Evolutionary conservation across 371 early-diverging fungal species (phyloP).

Genomic region (Mucor velutinosus): DNA sequence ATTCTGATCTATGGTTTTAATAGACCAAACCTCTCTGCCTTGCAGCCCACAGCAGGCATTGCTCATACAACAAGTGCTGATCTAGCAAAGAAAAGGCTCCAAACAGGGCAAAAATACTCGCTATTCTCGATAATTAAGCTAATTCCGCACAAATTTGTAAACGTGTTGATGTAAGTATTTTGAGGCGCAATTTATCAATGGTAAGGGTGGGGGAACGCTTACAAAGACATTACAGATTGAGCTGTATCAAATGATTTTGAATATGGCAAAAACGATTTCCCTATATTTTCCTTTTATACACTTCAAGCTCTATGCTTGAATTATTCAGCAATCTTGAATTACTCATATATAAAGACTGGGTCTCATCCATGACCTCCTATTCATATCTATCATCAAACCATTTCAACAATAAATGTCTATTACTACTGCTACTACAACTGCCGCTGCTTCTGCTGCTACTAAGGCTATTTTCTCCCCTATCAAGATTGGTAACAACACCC

Average conservation of each 20-base stretch:
- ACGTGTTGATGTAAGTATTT: neutral
- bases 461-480: conserved; percentile 4
- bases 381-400: neutral
- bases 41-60: neutral
- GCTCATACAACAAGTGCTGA: neutral
- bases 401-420: neutral
- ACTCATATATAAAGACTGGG: neutral
- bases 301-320: neutral
- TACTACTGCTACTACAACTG: neutral
- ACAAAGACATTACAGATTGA: neutral
- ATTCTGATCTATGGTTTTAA: neutral
- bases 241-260: neutral
- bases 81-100: neutral
- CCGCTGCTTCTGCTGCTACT: neutral
- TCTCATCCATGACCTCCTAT: neutral
- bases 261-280: neutral
- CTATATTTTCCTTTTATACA: neutral
- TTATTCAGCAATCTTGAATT: neutral
- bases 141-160: neutral
- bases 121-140: neutral
- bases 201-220: neutral
- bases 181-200: neutral
- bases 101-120: neutral
- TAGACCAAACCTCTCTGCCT: neutral
- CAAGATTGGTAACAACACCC: conserved; percentile 15